Base-by-base conservation (phyloP, 345 rosid genomes). In the Gynandropsis gynandra region DNA sequence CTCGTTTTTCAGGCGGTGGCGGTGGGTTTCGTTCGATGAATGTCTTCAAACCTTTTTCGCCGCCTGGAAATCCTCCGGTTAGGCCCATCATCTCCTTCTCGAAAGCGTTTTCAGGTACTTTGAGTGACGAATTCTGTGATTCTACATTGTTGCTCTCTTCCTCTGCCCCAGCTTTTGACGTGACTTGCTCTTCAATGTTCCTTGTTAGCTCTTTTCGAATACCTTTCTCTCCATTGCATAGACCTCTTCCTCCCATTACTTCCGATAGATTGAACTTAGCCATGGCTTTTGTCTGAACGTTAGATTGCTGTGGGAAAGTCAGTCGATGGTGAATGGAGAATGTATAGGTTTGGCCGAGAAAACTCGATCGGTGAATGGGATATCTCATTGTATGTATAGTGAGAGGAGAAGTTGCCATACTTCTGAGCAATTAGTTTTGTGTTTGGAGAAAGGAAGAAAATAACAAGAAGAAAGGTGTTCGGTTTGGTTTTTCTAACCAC, bases 61-160 rank as follows among this genome's bases (percentile, higher is more conserved):
- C 95, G 0, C 96, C 96, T 0, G 95, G 96, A 37, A 84, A 85
- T 16, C 96, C 96, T 14, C 96, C 96, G 0, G 95, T 87, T 42
- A 92, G 65, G 8, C 96, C 98, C 93, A 87, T 76, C 73, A 92
- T 24, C 64, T 86, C 95, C 68, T 83, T 90, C 2, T 70, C 89
- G 13, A 87, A 90, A 43, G 65, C 92, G 10, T 73, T 56, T 60
- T 83, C 87, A 1, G 87, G 82, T 40, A 79, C 75, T 32, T 39
- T 41, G 0, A 32, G 40, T 0, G 53, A 17, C 3, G 60, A 8
- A 14, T n/a, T 11, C 40, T 36, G 10, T 36, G 40, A 13, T n/a
- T 27, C 31, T 8, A 4, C 59, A 16, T 27, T 52, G 5, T 31
- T 24, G 0, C 49, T 64, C 7, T 63, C 47, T 35, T 52, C 33